These are phyloP conservation scores for Golubevia sp. DNA, from an alignment of 1,284 basidiomycete species.

Conservation along the genomic window DNA sequence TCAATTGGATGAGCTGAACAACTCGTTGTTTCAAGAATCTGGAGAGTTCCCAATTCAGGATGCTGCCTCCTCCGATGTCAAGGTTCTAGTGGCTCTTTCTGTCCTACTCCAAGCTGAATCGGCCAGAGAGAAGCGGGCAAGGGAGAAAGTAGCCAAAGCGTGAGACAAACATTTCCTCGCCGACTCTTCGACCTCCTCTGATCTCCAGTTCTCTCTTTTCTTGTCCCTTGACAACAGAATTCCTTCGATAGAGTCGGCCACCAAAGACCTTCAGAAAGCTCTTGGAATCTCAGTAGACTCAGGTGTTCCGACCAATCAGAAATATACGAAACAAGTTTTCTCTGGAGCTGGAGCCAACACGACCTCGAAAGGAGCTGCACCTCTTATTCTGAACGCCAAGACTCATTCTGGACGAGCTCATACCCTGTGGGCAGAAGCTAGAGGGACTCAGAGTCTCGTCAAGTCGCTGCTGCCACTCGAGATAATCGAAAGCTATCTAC, in stretches of 20 bases:
- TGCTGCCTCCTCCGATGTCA: too few relatives aligned
- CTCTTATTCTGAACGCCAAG: slow-evolving; percentile 33
- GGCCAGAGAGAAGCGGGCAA: slow-evolving; percentile 30
- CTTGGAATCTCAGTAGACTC: slow-evolving; percentile 11
- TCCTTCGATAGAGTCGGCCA: too few relatives aligned
- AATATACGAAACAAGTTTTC: slow-evolving; percentile 30
- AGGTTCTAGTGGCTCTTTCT: too few relatives aligned
- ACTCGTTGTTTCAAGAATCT: too few relatives aligned
- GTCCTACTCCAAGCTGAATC: slow-evolving; percentile 22
- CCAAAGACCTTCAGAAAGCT: too few relatives aligned
- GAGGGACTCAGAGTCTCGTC: slow-evolving; percentile 35
- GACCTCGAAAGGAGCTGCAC: slow-evolving; percentile 19
- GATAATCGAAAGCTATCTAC: slow-evolving; percentile 32
- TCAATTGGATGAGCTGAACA: too few relatives aligned
- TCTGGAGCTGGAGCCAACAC: slow-evolving; percentile 9
- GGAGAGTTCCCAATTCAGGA: too few relatives aligned
- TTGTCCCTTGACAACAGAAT: too few relatives aligned
- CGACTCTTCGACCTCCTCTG: too few relatives aligned
- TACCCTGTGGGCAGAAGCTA: slow-evolving; percentile 32
- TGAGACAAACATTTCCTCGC: too few relatives aligned
- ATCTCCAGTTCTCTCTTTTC: too few relatives aligned
- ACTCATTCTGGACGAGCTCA: slow-evolving; percentile 34
- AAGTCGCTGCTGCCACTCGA: slow-evolving; percentile 21
- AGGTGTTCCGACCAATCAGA: slow-evolving; percentile 31
- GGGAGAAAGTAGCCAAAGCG: slow-evolving; percentile 2